Conservation (phyloP, 1,139 yeast genomes). For the Debaryomycetaceae sp. region DNA sequence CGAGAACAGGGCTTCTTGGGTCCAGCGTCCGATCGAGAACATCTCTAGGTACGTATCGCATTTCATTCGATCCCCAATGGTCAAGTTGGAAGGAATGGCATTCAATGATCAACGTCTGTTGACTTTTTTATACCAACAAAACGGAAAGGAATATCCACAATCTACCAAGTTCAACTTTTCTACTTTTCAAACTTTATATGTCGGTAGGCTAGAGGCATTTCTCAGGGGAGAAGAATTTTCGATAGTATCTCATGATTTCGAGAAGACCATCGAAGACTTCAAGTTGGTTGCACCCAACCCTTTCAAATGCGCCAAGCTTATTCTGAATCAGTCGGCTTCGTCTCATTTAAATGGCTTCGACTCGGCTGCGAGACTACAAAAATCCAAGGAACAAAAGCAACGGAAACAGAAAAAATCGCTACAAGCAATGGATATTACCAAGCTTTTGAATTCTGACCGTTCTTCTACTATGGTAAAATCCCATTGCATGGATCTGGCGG, state of each 20-base stretch:
- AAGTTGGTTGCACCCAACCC: neutral
- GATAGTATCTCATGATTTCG: neutral
- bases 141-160: slow-evolving; percentile 8
- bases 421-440: neutral
- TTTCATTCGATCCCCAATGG: neutral
- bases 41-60: slow-evolving; percentile 30
- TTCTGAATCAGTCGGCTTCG: neutral
- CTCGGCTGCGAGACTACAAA: neutral
- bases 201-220: slow-evolving; percentile 10
- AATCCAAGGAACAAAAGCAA: neutral
- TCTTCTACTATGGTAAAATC: neutral
- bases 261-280: neutral
- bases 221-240: slow-evolving; percentile 12
- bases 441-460: neutral
- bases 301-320: neutral
- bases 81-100: slow-evolving; percentile 6
- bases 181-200: slow-evolving; percentile 49
- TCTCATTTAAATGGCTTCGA: neutral
- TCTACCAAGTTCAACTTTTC: slow-evolving; percentile 54
- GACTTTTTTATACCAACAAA: slow-evolving; percentile 14
- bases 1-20: slow-evolving; percentile 15
- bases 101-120: slow-evolving; percentile 15
- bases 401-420: neutral
- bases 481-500: neutral
- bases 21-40: slow-evolving; percentile 17